Base-by-base conservation (phyloP, 2,329 filamentous ascomycete genomes). In the Diaporthe helianthi region DNA sequence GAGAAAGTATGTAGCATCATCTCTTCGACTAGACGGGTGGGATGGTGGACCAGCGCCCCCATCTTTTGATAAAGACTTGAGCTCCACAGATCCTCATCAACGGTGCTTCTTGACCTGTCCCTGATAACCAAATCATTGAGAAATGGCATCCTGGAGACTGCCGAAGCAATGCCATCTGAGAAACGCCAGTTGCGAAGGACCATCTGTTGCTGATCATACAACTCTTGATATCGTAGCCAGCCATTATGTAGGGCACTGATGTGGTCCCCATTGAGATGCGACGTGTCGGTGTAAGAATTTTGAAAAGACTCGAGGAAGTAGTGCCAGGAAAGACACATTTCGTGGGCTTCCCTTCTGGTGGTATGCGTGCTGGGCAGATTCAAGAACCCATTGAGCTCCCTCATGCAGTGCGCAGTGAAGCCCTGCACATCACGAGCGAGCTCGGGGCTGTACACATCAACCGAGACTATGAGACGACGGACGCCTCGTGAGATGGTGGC, bases 1-100 rank as follows among this genome's bases (percentile, higher is more conserved):
- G 41, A 33, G 33, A 33, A 17, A 15, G 41, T 33, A 5, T 47
- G 26, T n/a, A 61, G 19, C 55, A 47, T 61, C 55, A 61, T 61
- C 22, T 47, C 41, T 26, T 47, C 55, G 6, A 61, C 55, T 4
- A 61, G 29, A 12, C 26, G 26, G 26, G 17, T 31, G 12, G 38
- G 55, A 13, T 61, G 6, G 6, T 2, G 6, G 41, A 24, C 22
- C 22, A 47, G 22, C 1, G n/a, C 10, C 17, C 9, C 5, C 19
- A 61, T 6, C 29, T 24, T 46, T 6, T 24, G 26, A 10, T 1
- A 10, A 15, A 8, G 22, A 8, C n/a, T 31, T 3, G 58, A 1
- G 3, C 41, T 31, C 19, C 24, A 5, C 17, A 26, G 15, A 22
- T 55, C 4, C 38, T 46, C n/a, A 29, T 47, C 29, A 4, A 19